phyloP scores from a whole-genome alignment of 1,284 basidiomycete species.

The Pisolithus thermaeus region DNA sequence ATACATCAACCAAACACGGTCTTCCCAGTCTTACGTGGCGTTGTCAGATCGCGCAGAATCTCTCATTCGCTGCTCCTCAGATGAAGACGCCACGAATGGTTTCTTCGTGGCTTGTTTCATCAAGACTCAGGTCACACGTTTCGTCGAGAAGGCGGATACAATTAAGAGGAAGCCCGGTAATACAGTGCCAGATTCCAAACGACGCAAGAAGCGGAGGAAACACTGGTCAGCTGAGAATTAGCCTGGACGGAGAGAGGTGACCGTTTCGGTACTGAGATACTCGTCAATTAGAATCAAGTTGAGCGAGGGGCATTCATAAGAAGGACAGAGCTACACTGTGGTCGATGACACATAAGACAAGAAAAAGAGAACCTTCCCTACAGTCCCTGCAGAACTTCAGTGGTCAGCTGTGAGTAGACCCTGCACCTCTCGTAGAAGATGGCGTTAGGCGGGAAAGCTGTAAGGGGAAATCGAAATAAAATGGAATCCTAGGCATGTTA shows the following conservation, averaged over 20 bases:
- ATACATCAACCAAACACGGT: background rate
- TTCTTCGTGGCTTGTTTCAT: slow-evolving; percentile 92
- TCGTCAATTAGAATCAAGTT: background rate
- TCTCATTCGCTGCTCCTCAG: slow-evolving; percentile 79
- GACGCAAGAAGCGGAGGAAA: slow-evolving; percentile 9
- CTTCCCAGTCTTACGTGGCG: slow-evolving; percentile 1
- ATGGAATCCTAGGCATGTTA: slow-evolving; percentile 11
- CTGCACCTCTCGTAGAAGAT: slow-evolving; percentile 17
- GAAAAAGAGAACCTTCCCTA: slow-evolving; percentile 9
- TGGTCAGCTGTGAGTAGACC: slow-evolving; percentile 33
- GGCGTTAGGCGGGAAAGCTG: slow-evolving; percentile 18
- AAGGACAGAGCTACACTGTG: slow-evolving; percentile 19
- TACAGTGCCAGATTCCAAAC: background rate
- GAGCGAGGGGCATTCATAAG: slow-evolving; percentile 9
- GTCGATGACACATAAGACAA: slow-evolving; percentile 26
- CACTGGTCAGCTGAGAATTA: background rate
- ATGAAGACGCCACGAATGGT: slow-evolving; percentile 86
- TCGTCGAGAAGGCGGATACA: slow-evolving; percentile 6
- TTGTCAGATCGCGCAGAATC: slow-evolving; percentile 54
- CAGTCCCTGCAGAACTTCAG: slow-evolving; percentile 30
- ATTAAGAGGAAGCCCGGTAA: slow-evolving; percentile 12
- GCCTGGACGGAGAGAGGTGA: background rate
- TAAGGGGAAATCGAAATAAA: slow-evolving; percentile 17
- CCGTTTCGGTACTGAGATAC: background rate
- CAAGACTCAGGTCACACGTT: slow-evolving; percentile 15